These are phyloP conservation scores for Citrus hindsii DNA, from an alignment of 345 rosid species.

Conservation along the genomic window DNA sequence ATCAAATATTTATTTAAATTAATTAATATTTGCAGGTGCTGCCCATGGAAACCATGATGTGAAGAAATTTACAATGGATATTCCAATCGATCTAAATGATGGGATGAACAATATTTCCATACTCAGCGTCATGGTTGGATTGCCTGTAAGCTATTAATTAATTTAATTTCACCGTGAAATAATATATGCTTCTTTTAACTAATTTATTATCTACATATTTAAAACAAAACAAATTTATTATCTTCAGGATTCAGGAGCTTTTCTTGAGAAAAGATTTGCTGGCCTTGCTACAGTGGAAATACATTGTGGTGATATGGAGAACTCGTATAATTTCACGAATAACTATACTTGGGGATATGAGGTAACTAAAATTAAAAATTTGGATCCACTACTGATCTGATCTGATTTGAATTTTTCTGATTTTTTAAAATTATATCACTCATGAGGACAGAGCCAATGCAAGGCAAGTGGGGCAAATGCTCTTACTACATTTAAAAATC, in stretches of 20 bases:
- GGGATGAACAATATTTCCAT: slow-evolving; percentile 68
- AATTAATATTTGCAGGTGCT: slow-evolving; percentile 36
- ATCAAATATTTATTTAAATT: no score
- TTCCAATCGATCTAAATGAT: slow-evolving; percentile 31
- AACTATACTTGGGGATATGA: slow-evolving; percentile 68
- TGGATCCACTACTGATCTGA: no score
- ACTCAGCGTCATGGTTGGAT: slow-evolving; percentile 83
- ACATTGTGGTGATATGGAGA: slow-evolving; percentile 20
- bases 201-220: not conserved
- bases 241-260: slow-evolving; percentile 76
- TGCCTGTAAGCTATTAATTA: slow-evolving; percentile 50
- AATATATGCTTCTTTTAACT: not conserved
- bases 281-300: slow-evolving; percentile 52
- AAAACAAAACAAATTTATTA: no score
- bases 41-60: slow-evolving; percentile 64
- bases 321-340: slow-evolving; percentile 35
- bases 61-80: slow-evolving; percentile 44
- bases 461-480: no score
- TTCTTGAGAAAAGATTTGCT: slow-evolving; percentile 51
- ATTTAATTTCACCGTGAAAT: not conserved
- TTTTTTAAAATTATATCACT: no score
- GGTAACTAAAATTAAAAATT: slow-evolving; percentile 26
- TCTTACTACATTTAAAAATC: no score
- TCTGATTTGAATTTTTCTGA: no score
- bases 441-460: no score